Evolutionary conservation across 2,329 filamentous ascomycete species (phyloP), one percentile per base, ranked within the genome.

Genomic region (Penicillium glabrum): DNA sequence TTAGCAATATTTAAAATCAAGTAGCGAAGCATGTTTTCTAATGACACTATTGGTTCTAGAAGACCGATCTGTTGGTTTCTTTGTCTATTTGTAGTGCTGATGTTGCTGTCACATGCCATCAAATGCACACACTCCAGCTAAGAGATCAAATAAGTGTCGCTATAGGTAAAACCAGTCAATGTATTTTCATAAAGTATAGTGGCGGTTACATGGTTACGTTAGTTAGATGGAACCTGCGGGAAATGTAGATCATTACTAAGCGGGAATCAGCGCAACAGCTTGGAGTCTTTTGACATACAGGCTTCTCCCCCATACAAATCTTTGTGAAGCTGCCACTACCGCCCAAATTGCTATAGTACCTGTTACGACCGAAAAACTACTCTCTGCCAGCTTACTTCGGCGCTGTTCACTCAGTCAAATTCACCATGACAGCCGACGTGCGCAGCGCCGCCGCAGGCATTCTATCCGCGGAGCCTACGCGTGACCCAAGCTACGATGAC

Each of bases 401-500:
- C 44, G 44, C 35, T 39, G 51, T 27, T 27, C n/a, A n/a, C 45
- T 49, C 21, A 33, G 35, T 37, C 29, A 4, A 46, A n/a, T 43
- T 26, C 51, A 59, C 21, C 49, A 77, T 76, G 74, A 61, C 73
- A 45, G 63, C 69, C 46, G 73, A 75, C 54, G 62, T 73, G 23
- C 64, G 69, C 26, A 59, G 66, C 23, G 62, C 67, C 29, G 75
- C 73, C 19, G 63, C 70, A 23, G 67, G 67, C 37, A 63, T 77
- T 26, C 56, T 78, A 14, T 72, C 73, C 16, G 67, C 72, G 29
- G 72, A 72, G 51, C 64, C 65, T 44, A 67, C 66, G 10, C 74
- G 73, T 60, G 64, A 74, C 53, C 75, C 70, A 19, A 67, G 67
- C 56, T 77, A 73, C 60, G 89, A 90, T 78, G 85, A 80, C 66